Conservation (phyloP, 2,329 filamentous ascomycete genomes). For the Aspergillus sojae region DNA sequence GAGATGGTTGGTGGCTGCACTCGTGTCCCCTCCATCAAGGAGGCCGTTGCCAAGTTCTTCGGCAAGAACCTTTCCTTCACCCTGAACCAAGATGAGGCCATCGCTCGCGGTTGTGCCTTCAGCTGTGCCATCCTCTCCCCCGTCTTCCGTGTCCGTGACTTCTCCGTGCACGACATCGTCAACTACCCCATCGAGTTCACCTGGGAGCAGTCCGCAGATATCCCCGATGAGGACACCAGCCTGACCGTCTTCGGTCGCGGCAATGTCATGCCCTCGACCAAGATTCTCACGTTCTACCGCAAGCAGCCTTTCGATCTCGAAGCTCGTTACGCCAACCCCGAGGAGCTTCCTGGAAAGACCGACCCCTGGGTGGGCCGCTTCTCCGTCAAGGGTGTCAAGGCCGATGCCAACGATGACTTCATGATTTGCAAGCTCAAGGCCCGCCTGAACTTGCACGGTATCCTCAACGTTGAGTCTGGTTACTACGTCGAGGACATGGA, state of each 20-base stretch:
- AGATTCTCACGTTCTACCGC: slow-evolving; percentile 98
- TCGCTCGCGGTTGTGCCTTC: slow-evolving; percentile 94
- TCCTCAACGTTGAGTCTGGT: slow-evolving; percentile 93
- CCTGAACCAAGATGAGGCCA: slow-evolving; percentile 95
- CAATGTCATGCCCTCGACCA: slow-evolving; percentile 95
- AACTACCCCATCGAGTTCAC: slow-evolving; percentile 98
- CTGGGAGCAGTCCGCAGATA: slow-evolving; percentile 98
- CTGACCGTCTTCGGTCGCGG: slow-evolving; percentile 97
- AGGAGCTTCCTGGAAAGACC: slow-evolving; percentile 81
- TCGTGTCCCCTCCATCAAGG: slow-evolving; percentile 91
- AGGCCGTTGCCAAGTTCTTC: slow-evolving; percentile 86
- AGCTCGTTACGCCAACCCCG: slow-evolving; percentile 87
- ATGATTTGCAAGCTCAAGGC: slow-evolving; percentile 99
- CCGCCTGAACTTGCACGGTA: slow-evolving; percentile 91
- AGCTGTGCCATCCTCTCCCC: slow-evolving; percentile 96
- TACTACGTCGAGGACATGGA: slow-evolving; percentile 99
- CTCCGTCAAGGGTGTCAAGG: slow-evolving; percentile 96
- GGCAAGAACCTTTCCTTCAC: slow-evolving; percentile 92
- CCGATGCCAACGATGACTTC: slow-evolving; percentile 90
- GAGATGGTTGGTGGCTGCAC: slow-evolving; percentile 95
- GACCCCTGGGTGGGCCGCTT: slow-evolving; percentile 97
- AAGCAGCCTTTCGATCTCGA: slow-evolving; percentile 97
- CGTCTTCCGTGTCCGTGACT: slow-evolving; percentile 97
- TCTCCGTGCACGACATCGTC: slow-evolving; percentile 95
- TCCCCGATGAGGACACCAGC: slow-evolving; percentile 96